These are phyloP conservation scores for Gnomoniopsis smithogilvyi DNA, from an alignment of 2,329 filamentous ascomycete genomes.

Conservation along the genomic window DNA sequence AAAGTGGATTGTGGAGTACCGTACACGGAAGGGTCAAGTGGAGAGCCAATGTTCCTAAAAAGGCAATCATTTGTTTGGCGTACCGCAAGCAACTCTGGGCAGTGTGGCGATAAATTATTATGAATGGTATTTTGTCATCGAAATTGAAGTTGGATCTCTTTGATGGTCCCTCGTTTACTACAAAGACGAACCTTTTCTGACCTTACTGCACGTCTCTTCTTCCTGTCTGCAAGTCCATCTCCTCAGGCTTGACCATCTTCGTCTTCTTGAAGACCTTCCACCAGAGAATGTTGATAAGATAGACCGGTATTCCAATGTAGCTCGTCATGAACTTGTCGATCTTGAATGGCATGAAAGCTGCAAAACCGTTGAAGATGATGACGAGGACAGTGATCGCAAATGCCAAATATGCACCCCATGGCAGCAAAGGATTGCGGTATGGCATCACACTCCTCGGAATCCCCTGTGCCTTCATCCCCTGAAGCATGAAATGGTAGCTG, in stretches of 20 bases:
- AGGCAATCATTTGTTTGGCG: too few species aligned
- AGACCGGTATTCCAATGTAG: conserved; percentile 36
- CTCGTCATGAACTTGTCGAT: conserved; percentile 62
- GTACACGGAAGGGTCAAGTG: too few species aligned
- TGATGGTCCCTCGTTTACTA: too few species aligned
- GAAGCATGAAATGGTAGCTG: conserved; percentile 36
- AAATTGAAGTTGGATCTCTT: too few species aligned
- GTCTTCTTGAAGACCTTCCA: conserved; percentile 63
- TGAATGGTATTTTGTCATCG: too few species aligned
- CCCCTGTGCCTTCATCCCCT: conserved; percentile 34
- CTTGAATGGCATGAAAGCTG: conserved; percentile 42
- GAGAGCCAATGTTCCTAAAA: too few species aligned
- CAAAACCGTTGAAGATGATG: conserved; percentile 57
- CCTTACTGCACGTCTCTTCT: background rate
- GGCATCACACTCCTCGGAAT: conserved; percentile 32
- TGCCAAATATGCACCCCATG: conserved; percentile 35
- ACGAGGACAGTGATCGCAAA: conserved; percentile 33
- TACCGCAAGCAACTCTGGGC: too few species aligned
- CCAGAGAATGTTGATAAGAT: conserved; percentile 57
- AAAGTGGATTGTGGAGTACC: too few species aligned
- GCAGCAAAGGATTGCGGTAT: conserved; percentile 35
- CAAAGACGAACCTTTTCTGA: background rate
- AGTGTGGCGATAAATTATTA: too few species aligned
- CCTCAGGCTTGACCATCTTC: conserved; percentile 45
- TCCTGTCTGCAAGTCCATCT: conserved; percentile 47